Evolutionary conservation across 345 rosid genomes (phyloP).

Genomic region (Isatis tinctoria): DNA sequence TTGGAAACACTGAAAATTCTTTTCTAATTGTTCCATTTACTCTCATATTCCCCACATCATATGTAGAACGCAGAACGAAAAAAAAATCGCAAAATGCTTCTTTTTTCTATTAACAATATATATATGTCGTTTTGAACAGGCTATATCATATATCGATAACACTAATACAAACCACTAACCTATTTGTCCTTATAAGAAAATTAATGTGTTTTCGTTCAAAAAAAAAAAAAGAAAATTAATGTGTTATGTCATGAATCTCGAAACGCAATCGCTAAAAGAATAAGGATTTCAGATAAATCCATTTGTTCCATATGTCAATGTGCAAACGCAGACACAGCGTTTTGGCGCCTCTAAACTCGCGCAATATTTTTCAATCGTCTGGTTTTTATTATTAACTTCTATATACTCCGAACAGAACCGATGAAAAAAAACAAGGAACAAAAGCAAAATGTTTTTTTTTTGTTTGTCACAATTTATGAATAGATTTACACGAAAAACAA

Average conservation of each 20-base stretch:
- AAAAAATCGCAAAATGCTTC: too few species aligned
- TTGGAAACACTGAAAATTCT: background rate
- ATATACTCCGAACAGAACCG: background rate
- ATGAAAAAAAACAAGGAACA: background rate
- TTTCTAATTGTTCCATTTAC: background rate
- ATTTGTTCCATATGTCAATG: background rate
- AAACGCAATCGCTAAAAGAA: background rate
- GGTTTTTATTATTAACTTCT: background rate
- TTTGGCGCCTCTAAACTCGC: background rate
- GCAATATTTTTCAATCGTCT: background rate
- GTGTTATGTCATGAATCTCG: too few species aligned
- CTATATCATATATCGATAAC: too few species aligned
- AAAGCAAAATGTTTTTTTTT: background rate
- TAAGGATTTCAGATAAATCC: background rate
- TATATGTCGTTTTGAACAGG: too few species aligned
- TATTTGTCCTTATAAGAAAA: too few species aligned
- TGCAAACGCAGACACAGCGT: background rate
- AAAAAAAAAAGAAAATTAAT: too few species aligned
- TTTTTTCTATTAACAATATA: too few species aligned
- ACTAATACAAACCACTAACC: too few species aligned
- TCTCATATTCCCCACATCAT: background rate
- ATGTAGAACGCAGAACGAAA: too few species aligned
- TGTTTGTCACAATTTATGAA: background rate
- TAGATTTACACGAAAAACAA: conserved; percentile 17
- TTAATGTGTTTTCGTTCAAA: too few species aligned